Evolutionary conservation across 257 asterid species (phyloP).

Genomic region (Lithospermum erythrorhizon): DNA sequence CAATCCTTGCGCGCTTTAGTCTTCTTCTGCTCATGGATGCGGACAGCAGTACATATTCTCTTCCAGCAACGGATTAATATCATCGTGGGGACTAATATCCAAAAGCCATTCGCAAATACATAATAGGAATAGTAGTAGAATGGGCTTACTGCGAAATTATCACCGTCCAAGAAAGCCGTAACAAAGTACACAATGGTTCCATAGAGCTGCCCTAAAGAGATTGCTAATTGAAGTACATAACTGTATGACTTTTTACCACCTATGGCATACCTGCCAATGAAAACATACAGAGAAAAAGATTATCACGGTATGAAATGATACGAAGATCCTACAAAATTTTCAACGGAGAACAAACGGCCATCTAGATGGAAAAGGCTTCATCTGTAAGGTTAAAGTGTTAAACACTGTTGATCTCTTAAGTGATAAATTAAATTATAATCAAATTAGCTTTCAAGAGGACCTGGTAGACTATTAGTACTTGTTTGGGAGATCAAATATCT

Average conservation of each 20-base stretch:
- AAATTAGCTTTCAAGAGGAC: neutral
- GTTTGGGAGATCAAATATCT: neutral
- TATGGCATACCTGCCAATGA: conserved; percentile 65
- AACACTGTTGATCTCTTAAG: too few relatives aligned
- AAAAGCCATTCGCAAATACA: conserved; percentile 58
- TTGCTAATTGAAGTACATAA: conserved; percentile 61
- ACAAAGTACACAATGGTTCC: conserved; percentile 67
- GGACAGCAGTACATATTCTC: neutral
- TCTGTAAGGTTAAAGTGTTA: too few relatives aligned
- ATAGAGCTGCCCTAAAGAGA: conserved; percentile 81
- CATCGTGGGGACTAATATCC: conserved; percentile 55
- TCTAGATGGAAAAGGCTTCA: too few relatives aligned
- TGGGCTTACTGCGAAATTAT: conserved; percentile 50
- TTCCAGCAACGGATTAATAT: neutral
- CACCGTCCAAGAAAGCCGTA: conserved; percentile 72
- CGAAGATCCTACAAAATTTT: too few relatives aligned
- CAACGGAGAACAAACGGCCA: too few relatives aligned
- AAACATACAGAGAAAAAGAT: neutral
- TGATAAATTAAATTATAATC: neutral
- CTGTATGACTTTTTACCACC: conserved; percentile 62
- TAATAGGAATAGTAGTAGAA: conserved; percentile 59
- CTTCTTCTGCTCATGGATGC: neutral
- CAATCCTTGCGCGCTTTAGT: neutral
- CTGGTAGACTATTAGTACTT: neutral
- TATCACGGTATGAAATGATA: neutral